Evolutionary conservation across 495 filamentous ascomycete genomes (phyloP).

Genomic region (Umbilicaria muhlenbergii): DNA sequence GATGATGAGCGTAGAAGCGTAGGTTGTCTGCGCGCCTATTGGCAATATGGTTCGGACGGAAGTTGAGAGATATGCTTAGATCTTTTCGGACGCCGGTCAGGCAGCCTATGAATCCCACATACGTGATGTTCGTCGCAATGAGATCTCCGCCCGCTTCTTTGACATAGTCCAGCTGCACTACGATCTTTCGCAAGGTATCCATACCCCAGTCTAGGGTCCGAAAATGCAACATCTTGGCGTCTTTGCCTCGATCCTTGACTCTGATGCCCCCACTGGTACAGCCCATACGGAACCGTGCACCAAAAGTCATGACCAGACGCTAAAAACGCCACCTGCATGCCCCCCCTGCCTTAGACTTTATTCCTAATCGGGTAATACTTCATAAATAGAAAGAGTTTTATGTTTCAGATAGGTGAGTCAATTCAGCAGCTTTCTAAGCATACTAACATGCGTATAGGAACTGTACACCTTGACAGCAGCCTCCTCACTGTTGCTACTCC

Average conservation of each 20-base stretch:
- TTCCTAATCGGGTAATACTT: no score
- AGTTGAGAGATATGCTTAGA: slow-evolving; percentile 49
- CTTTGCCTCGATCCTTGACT: slow-evolving; percentile 11
- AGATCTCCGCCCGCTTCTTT: slow-evolving; percentile 19
- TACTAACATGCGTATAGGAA: no score
- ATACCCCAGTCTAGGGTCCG: slow-evolving; percentile 55
- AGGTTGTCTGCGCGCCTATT: slow-evolving; percentile 19
- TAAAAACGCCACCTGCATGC: no score
- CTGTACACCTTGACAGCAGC: no score
- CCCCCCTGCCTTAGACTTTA: no score
- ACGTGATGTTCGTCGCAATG: slow-evolving; percentile 42
- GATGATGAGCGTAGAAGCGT: slow-evolving; percentile 30
- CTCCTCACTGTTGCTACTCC: no score
- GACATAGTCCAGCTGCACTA: slow-evolving; percentile 45
- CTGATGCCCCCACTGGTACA: slow-evolving; percentile 44
- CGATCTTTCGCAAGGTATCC: slow-evolving; percentile 36
- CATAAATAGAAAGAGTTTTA: no score
- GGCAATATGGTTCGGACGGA: slow-evolving; percentile 38
- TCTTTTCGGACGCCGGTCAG: slow-evolving; percentile 41
- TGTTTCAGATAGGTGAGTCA: no score
- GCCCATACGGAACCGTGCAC: slow-evolving; percentile 48
- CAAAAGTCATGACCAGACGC: no score
- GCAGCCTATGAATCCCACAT: slow-evolving; percentile 47
- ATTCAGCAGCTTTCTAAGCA: no score
- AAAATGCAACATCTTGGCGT: slow-evolving; percentile 41